Evolutionary conservation across 169 alveolate genomes (phyloP).

Genomic region (Ichthyophthirius multifiliis): DNA sequence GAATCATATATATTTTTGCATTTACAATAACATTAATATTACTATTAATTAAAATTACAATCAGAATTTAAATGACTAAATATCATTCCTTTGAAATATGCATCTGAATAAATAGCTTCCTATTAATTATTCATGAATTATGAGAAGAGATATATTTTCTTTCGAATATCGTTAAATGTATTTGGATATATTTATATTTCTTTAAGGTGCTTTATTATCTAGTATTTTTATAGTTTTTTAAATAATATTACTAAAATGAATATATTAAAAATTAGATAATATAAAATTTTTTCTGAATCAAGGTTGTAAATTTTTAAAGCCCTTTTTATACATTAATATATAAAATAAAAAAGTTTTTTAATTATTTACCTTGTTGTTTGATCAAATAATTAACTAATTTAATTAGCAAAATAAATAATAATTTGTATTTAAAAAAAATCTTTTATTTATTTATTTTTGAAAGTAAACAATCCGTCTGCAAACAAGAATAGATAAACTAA

Average conservation of each 20-base stretch:
- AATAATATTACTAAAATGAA: not conserved
- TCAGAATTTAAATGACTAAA: not conserved
- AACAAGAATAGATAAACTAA: not conserved
- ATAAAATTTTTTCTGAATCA: too few relatives aligned
- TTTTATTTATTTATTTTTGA: not conserved
- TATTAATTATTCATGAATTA: not conserved
- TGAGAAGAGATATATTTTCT: not conserved
- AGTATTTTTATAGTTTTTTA: not conserved
- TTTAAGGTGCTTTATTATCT: not conserved
- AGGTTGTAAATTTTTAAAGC: too few relatives aligned
- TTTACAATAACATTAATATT: not conserved
- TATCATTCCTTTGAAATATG: not conserved
- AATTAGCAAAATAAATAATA: not conserved
- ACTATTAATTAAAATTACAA: not conserved
- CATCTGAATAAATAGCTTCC: not conserved
- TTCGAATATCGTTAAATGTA: too few relatives aligned
- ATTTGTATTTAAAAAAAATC: not conserved
- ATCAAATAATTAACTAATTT: not conserved
- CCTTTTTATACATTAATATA: too few relatives aligned
- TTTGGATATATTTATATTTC: too few relatives aligned
- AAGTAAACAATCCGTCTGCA: not conserved
- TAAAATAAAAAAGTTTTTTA: too few relatives aligned
- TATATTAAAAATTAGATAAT: not conserved
- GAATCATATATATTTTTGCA: constrained; percentile 4
- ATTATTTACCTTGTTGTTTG: not conserved